These are phyloP conservation scores for Solanum chiquidenum DNA, from an alignment of 257 asterid genomes.

Conservation along the genomic window DNA sequence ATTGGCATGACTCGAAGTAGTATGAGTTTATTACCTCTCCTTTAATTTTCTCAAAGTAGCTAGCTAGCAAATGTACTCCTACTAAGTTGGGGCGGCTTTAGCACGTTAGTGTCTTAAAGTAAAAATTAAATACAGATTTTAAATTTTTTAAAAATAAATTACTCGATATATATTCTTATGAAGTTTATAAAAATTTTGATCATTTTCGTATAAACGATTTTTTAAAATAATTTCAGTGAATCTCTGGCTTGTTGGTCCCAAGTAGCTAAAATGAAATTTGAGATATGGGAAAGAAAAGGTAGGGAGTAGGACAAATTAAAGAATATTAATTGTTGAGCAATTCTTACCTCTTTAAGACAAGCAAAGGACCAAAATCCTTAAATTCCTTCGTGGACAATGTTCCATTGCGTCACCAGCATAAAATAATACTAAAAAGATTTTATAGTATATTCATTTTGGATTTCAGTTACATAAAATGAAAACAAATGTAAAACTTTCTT, in stretches of 20 bases:
- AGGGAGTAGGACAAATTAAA: not conserved
- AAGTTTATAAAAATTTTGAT: not conserved
- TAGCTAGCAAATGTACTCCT: not conserved
- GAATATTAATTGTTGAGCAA: not conserved
- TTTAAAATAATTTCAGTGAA: too few relatives aligned
- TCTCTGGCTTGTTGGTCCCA: not conserved
- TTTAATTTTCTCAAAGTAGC: not conserved
- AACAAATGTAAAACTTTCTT: not conserved
- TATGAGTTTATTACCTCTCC: not conserved
- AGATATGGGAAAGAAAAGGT: not conserved
- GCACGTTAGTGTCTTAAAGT: not conserved
- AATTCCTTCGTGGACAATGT: constrained; percentile 15
- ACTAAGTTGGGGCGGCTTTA: not conserved
- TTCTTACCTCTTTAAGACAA: constrained; percentile 20
- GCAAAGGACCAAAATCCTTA: not conserved
- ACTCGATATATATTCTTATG: not conserved
- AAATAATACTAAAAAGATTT: not conserved
- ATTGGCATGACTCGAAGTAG: not conserved
- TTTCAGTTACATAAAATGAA: not conserved
- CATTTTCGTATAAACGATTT: not conserved
- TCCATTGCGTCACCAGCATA: constrained; percentile 10
- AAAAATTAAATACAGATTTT: not conserved
- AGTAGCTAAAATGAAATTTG: not conserved
- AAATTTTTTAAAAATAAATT: not conserved
- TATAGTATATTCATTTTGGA: not conserved